These are phyloP conservation scores for Lupinus albus DNA, from an alignment of 306 rosid genomes.

Conservation along the genomic window DNA sequence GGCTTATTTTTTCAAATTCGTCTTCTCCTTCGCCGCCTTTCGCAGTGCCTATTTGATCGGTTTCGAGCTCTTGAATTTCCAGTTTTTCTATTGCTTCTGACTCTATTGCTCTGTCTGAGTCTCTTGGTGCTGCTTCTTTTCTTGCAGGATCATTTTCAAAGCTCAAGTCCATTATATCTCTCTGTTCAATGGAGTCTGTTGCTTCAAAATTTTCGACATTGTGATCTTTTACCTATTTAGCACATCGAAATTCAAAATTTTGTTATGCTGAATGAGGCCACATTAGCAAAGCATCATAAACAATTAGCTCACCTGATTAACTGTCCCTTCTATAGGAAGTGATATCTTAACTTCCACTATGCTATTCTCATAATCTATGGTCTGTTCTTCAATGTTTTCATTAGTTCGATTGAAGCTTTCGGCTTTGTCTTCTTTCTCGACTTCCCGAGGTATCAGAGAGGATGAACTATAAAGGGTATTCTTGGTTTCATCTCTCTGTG, in stretches of 20 bases:
- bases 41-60: conserved; percentile 26
- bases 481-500: not conserved
- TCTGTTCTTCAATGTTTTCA: too few relatives aligned
- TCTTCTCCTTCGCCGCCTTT: conserved; percentile 40
- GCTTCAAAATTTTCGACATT: conserved; percentile 15
- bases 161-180: conserved; percentile 1
- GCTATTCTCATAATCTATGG: not conserved
- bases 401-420: too few relatives aligned
- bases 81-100: conserved; percentile 20
- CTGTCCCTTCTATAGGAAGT: not conserved
- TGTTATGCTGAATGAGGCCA: conserved; percentile 16
- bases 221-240: conserved; percentile 41
- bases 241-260: not conserved
- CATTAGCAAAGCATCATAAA: not conserved
- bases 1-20: conserved; percentile 18
- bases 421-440: conserved; percentile 10
- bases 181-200: conserved; percentile 31
- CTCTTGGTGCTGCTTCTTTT: conserved; percentile 8
- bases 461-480: not conserved
- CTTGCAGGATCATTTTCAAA: conserved; percentile 11
- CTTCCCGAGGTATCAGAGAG: not conserved
- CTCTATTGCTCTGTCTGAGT: not conserved
- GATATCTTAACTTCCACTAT: not conserved
- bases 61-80: conserved; percentile 40
- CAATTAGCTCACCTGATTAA: conserved; percentile 26